Evolutionary conservation across 495 filamentous ascomycete genomes (phyloP), one percentile per base, ranked within the genome.

Genomic region (Hyaloscypha variabilis): DNA sequence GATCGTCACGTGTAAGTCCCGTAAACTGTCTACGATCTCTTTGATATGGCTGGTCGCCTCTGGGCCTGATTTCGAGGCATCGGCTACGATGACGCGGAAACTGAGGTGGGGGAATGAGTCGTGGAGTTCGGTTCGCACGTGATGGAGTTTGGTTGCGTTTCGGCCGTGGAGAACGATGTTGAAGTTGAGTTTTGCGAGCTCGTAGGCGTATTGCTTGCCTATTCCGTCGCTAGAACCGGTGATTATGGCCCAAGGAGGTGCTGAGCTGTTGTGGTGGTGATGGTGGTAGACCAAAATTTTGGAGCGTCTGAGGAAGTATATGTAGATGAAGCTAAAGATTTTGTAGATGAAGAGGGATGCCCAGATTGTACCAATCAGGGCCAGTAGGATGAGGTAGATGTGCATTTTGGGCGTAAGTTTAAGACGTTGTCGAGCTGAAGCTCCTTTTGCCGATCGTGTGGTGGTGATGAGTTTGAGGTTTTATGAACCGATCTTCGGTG

Each of bases 161-260:
- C 95, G 94, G 13, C 95, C 97, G 65, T 98, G 88, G 58, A 99
- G 90, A 29, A 98, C 77, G 62, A 97, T 75, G 77, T 97, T 97
- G 85, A 93, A 98, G 67, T 91, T 91, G 69, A 91, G 90, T 26
- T 80, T 77, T 19, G 94, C 92, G 61, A 98, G 87, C 73, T 97
- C 92, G 60, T 89, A 78, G 46, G 94, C 91, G 73, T 90, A 97
- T 79, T 97, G 93, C 79, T 96, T 96, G 72, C 95, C 95, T 63
- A 99, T 87, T 65, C 95, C 95, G 79, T 97, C 94, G 19, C 91
- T 96, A 62, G 94, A 92, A 69, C 95, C 95, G 54, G 95, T 98
- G 28, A 99, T 84, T 54, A 99, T 83, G 21, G 93, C 94, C 92
- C 94, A 99, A 4, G 80, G 67, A 6, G 73, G 66, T 50, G 56